Evolutionary conservation across 83 land plant genomes (phyloP).

Genomic region (Thuja plicata): DNA sequence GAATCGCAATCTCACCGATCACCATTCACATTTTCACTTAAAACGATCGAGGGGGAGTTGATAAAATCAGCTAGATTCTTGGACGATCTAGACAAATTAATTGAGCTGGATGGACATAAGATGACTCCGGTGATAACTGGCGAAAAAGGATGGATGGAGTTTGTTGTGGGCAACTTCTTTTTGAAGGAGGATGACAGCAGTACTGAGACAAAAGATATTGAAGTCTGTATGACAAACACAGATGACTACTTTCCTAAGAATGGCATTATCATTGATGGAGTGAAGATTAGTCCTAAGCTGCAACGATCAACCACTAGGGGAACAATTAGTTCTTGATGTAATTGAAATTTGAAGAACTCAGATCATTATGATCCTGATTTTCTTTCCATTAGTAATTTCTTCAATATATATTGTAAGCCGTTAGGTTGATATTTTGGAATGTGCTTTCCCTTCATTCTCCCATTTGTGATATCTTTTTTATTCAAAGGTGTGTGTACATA

Average conservation of each 20-base stretch:
- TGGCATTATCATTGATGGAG: background rate
- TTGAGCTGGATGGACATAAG: background rate
- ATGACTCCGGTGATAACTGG: background rate
- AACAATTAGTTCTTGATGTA: no score
- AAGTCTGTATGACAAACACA: background rate
- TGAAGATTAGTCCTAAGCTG: background rate
- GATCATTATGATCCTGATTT: no score
- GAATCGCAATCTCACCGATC: background rate
- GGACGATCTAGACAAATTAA: background rate
- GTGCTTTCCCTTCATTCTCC: no score
- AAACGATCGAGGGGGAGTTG: background rate
- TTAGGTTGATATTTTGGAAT: no score
- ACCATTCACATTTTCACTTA: background rate
- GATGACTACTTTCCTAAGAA: background rate
- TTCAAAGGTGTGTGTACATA: no score
- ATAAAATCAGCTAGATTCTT: background rate
- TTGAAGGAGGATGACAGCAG: background rate
- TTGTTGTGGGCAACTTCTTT: background rate
- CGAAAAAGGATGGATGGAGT: background rate
- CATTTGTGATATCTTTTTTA: no score
- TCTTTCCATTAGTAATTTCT: no score
- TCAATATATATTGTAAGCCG: no score
- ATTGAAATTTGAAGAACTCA: no score
- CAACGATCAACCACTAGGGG: no score
- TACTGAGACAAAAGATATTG: background rate